Evolutionary conservation across 2,329 filamentous ascomycete species (phyloP).

Genomic region (Hypocrella siamensis): DNA sequence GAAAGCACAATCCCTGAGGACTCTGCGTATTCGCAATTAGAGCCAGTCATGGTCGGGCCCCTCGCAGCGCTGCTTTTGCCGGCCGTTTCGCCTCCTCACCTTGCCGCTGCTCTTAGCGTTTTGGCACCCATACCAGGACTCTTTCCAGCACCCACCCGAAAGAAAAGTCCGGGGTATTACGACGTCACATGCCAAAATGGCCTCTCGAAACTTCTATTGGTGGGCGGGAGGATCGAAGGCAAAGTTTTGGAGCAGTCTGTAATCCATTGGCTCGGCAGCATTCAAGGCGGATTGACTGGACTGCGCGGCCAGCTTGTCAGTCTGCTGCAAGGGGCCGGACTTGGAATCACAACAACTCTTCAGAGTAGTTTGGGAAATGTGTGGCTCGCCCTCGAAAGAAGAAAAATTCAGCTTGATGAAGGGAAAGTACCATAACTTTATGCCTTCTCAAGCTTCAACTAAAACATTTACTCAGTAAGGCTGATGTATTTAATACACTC

Average conservation of each 20-base stretch:
- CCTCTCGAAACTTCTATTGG: conserved; percentile 70
- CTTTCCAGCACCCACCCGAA: conserved; percentile 67
- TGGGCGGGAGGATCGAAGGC: conserved; percentile 78
- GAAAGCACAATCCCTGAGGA: conserved; percentile 16
- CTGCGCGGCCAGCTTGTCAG: conserved; percentile 67
- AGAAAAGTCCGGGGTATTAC: conserved; percentile 64
- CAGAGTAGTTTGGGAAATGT: conserved; percentile 68
- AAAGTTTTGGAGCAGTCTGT: conserved; percentile 67
- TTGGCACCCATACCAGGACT: conserved; percentile 54
- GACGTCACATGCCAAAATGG: conserved; percentile 66
- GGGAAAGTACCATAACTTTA: conserved; percentile 5
- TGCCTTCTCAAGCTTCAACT: too few relatives aligned
- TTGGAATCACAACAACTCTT: conserved; percentile 61
- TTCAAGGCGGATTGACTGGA: conserved; percentile 67
- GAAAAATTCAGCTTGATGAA: conserved; percentile 67
- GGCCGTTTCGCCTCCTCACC: conserved; percentile 63
- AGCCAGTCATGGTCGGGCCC: conserved; percentile 67
- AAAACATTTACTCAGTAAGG: too few relatives aligned
- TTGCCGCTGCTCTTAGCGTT: conserved; percentile 66
- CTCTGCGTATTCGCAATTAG: conserved; percentile 41
- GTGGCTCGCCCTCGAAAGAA: conserved; percentile 76
- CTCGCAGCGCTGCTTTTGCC: conserved; percentile 70
- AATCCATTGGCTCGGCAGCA: conserved; percentile 49
- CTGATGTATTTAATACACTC: too few relatives aligned
- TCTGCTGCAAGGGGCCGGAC: conserved; percentile 66